Evolutionary conservation across 129 eudicot genomes (phyloP).

Genomic region (Arctium lappa): DNA sequence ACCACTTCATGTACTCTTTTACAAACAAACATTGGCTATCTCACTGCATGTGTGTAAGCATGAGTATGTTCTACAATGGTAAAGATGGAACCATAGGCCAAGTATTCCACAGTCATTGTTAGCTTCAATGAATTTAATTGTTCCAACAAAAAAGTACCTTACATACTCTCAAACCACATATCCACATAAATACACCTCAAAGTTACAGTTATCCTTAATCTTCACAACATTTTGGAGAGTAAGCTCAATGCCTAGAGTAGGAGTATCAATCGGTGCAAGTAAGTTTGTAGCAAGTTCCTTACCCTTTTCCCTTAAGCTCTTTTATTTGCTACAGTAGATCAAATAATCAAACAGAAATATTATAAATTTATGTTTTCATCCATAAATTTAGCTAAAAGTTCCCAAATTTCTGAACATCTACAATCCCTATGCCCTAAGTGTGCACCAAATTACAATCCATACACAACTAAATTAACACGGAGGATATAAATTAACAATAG

Average conservation of each 20-base stretch:
- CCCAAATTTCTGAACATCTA: not conserved
- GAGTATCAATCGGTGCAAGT: not conserved
- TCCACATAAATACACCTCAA: not conserved
- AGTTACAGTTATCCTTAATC: not conserved
- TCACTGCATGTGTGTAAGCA: not conserved
- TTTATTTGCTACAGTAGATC: not conserved
- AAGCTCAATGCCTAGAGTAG: not conserved
- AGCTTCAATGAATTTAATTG: not conserved
- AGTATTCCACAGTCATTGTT: not conserved
- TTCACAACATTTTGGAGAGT: not conserved
- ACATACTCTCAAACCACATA: not conserved
- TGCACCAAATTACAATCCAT: constrained; percentile 5
- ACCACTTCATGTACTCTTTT: not conserved
- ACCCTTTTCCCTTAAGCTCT: not conserved
- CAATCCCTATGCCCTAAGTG: constrained; percentile 20
- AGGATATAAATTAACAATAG: not conserved
- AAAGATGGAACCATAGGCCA: not conserved
- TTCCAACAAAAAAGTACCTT: not conserved
- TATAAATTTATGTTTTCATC: not conserved
- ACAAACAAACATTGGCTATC: not conserved
- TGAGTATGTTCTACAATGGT: not conserved
- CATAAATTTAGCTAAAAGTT: not conserved
- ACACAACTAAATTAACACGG: not conserved
- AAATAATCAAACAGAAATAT: not conserved
- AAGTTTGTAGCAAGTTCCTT: not conserved